Base-by-base conservation (phyloP, 2,329 filamentous ascomycete species). In the Alternaria metachromatica region DNA sequence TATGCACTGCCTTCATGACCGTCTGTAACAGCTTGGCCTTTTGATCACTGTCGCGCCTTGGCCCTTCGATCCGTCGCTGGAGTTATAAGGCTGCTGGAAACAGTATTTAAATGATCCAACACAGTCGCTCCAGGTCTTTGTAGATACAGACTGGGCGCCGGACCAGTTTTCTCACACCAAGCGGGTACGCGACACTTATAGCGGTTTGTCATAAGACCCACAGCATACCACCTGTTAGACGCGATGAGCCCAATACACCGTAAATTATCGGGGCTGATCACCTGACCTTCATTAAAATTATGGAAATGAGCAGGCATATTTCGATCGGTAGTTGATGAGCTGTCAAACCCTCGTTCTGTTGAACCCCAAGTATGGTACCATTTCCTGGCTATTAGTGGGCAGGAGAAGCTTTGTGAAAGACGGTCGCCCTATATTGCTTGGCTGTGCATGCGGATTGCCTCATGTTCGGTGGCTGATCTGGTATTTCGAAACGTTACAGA, bases 281-380 rank as follows among this genome's bases (percentile, higher is more conserved):
- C 33, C 53, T 63, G 62, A 57, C 64, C 51, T 65, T 44, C 63
- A 44, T 54, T 65, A 61, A 60, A 54, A 59, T 64, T 62, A 60
- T 69, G 72, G 72, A 75, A 62, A 73, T 67, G 54, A 62, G 49
- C 59, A 65, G 55, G 69, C 71, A 69, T 72, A 67, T 68, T 67
- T 59, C 63, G 69, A 71, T 25, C 28, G 65, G 70, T 44, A 44
- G 72, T 63, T 54, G 53, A 41, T 21, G 20, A 26, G 25, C 20
- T 41, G 23, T 41, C 26, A 23, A n/a, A 33, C 23, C 49, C 21
- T 55, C 28, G 59, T 57, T 49, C 51, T 65, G 51, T 56, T 65
- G 57, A 60, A 54, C 63, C 63, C 33, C 41, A 53, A 57, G 64
- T 65, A 28, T 64, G 62, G 62, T 62, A 60, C 55, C 60, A 15